Percentiles rank a stretch among this genome's conserved stretches.
phyloP scores from a whole-genome alignment of 2,329 filamentous ascomycete genomes.

The Fusarium metavorans region DNA sequence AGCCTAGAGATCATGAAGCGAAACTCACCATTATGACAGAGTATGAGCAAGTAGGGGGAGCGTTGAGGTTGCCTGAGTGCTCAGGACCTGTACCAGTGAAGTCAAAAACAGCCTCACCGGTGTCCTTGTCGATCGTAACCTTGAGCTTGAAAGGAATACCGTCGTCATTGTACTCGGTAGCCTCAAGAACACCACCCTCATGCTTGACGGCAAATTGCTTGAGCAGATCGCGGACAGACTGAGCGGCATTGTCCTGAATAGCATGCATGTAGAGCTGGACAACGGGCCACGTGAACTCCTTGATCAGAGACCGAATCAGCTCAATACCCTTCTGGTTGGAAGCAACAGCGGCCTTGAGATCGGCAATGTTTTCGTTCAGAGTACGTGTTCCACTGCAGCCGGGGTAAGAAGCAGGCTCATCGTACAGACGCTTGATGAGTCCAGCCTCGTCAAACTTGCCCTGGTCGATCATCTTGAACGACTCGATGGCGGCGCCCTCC shows the following conservation, averaged over 20 bases:
- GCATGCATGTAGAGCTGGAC: conserved; percentile 87
- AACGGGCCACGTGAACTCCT: conserved; percentile 80
- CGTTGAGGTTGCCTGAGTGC: conserved; percentile 47
- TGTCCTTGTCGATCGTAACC: conserved; percentile 78
- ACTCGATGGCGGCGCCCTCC: conserved; percentile 68
- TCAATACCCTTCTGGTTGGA: conserved; percentile 88
- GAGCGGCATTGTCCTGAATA: conserved; percentile 85
- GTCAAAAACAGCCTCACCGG: conserved; percentile 79
- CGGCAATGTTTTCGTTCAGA: conserved; percentile 85
- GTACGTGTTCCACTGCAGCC: conserved; percentile 71
- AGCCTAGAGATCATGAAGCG: rapidly evolving
- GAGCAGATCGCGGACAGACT: conserved; percentile 78
- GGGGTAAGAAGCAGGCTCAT: conserved; percentile 35
- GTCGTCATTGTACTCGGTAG: conserved; percentile 88
- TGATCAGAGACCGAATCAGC: conserved; percentile 78
- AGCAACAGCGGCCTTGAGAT: conserved; percentile 87
- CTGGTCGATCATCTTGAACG: conserved; percentile 45
- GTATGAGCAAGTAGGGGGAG: conserved; percentile 45
- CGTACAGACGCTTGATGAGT: conserved; percentile 68
- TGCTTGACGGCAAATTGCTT: conserved; percentile 78
- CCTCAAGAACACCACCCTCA: conserved; percentile 76
- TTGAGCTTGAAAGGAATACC: conserved; percentile 82
- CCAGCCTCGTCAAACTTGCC: conserved; percentile 58
- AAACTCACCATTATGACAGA: conserved; percentile 46
- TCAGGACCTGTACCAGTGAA: conserved; percentile 48